phyloP scores from a whole-genome alignment of 805 yeast genomes.

The Jamesozyma spencerorum region DNA sequence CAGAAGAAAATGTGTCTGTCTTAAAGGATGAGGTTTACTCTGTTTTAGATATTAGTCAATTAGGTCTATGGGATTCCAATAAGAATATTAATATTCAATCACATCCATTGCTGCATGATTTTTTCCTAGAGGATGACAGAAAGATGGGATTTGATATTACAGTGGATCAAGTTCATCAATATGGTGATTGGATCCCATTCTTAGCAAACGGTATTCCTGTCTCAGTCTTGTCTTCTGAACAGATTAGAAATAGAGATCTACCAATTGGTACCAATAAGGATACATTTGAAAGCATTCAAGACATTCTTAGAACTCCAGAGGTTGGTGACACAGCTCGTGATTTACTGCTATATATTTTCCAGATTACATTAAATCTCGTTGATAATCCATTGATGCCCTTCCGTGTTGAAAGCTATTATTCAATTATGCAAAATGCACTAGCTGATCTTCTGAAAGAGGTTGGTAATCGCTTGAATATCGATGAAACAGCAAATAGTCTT shows the following conservation, averaged over 20 bases:
- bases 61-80: slow-evolving; percentile 43
- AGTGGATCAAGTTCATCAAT: slow-evolving; percentile 19
- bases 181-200: slow-evolving; percentile 64
- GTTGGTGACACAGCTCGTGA: slow-evolving; percentile 43
- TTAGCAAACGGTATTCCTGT: slow-evolving; percentile 46
- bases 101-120: slow-evolving; percentile 52
- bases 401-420: slow-evolving; percentile 41
- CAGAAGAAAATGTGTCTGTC: slow-evolving; percentile 45
- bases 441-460: slow-evolving; percentile 35
- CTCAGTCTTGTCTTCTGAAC: slow-evolving; percentile 19
- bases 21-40: slow-evolving; percentile 54
- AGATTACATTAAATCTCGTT: slow-evolving; percentile 46
- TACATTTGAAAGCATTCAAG: slow-evolving; percentile 45
- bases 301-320: slow-evolving; percentile 36
- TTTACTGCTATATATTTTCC: slow-evolving; percentile 47
- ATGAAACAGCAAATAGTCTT: slow-evolving; percentile 24
- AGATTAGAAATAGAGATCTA: slow-evolving; percentile 31
- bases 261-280: slow-evolving; percentile 62
- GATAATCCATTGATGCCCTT: slow-evolving; percentile 75
- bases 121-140: slow-evolving; percentile 33
- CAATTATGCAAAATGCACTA: slow-evolving; percentile 35
- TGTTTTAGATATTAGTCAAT: slow-evolving; percentile 56
- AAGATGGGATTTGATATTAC: slow-evolving; percentile 20
- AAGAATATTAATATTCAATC: slow-evolving; percentile 46
- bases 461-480: slow-evolving; percentile 21